Evolutionary conservation across 2,329 filamentous ascomycete species (phyloP).

Genomic region (Aspergillus awamori): DNA sequence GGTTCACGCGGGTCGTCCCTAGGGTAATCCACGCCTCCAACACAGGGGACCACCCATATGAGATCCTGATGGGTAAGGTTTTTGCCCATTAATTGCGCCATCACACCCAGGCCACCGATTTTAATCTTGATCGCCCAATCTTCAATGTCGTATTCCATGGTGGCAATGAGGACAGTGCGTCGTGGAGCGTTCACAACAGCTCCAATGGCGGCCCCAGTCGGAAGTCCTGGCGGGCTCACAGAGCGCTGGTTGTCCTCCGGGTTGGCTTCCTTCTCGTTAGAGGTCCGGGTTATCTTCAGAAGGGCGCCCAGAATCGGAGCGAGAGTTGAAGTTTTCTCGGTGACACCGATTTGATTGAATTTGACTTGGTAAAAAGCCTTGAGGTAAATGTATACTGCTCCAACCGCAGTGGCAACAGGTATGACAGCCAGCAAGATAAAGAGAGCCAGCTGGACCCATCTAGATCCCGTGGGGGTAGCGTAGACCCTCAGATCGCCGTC

Average conservation of each 20-base stretch:
- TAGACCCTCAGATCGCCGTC: conserved; percentile 58
- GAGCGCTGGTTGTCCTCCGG: background rate
- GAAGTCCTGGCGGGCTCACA: conserved; percentile 29
- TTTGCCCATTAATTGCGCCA: conserved; percentile 70
- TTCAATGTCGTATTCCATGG: conserved; percentile 72
- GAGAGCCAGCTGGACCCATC: conserved; percentile 56
- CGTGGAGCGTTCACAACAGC: conserved; percentile 31
- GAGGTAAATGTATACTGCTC: conserved; percentile 58
- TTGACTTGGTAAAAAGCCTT: conserved; percentile 65
- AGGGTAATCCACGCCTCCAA: conserved; percentile 66
- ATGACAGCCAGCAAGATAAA: conserved; percentile 59
- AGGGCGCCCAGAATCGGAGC: conserved; percentile 4
- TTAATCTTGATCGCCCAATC: conserved; percentile 72
- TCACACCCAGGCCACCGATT: conserved; percentile 69
- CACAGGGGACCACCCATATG: conserved; percentile 64
- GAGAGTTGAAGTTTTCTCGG: conserved; percentile 41
- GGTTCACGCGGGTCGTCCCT: conserved; percentile 59
- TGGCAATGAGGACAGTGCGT: conserved; percentile 65
- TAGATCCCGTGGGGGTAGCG: conserved; percentile 56
- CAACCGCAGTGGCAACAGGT: conserved; percentile 50
- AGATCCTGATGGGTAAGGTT: conserved; percentile 65
- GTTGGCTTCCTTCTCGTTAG: background rate
- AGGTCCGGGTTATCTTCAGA: background rate
- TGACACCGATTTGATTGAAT: conserved; percentile 60
- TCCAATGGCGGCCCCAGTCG: conserved; percentile 31